Conservation (phyloP, 2,329 filamentous ascomycete genomes). For the Lomentospora prolificans region DNA sequence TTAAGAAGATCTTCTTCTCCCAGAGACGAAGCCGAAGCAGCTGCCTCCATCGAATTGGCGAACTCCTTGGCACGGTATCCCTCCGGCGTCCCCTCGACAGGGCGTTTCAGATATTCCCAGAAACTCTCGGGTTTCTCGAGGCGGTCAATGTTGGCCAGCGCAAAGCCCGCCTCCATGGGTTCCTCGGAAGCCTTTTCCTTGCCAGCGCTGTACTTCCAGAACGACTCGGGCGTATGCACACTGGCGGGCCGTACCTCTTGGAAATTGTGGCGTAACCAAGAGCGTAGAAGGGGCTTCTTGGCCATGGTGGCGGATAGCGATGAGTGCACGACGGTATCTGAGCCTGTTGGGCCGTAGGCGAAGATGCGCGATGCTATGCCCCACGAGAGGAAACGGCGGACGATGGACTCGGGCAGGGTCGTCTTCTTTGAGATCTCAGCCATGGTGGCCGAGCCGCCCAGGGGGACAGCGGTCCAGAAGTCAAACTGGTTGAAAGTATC, state of each 20-base stretch:
- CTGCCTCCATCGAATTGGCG: slow-evolving; percentile 12
- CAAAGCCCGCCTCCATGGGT: slow-evolving; percentile 26
- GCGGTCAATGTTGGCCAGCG: slow-evolving; percentile 16
- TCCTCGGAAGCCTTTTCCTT: slow-evolving; percentile 21
- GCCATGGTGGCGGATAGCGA: slow-evolving; percentile 28
- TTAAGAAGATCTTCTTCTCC: slow-evolving; percentile 9
- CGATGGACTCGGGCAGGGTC: slow-evolving; percentile 27
- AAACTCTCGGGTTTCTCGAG: slow-evolving; percentile 8
- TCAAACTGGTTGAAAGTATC: slow-evolving; percentile 16
- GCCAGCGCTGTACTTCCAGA: slow-evolving; percentile 22
- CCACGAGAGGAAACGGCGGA: slow-evolving; percentile 27
- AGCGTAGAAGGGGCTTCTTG: slow-evolving; percentile 19
- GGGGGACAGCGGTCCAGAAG: slow-evolving; percentile 16
- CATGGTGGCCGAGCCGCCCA: slow-evolving; percentile 13
- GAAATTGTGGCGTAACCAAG: slow-evolving; percentile 22
- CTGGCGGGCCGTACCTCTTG: slow-evolving; percentile 28
- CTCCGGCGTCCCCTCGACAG: slow-evolving; percentile 13
- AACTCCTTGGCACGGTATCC: slow-evolving; percentile 12
- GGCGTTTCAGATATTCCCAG: slow-evolving; percentile 12
- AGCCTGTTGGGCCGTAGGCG: slow-evolving; percentile 10
- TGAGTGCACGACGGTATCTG: slow-evolving; percentile 21
- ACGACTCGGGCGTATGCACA: slow-evolving; percentile 22
- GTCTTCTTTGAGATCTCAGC: slow-evolving; percentile 20
- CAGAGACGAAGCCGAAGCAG: not conserved
- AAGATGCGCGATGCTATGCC: slow-evolving; percentile 29